Evolutionary conservation across 2,329 filamentous ascomycete species (phyloP).

Genomic region (Sporothrix protearum): DNA sequence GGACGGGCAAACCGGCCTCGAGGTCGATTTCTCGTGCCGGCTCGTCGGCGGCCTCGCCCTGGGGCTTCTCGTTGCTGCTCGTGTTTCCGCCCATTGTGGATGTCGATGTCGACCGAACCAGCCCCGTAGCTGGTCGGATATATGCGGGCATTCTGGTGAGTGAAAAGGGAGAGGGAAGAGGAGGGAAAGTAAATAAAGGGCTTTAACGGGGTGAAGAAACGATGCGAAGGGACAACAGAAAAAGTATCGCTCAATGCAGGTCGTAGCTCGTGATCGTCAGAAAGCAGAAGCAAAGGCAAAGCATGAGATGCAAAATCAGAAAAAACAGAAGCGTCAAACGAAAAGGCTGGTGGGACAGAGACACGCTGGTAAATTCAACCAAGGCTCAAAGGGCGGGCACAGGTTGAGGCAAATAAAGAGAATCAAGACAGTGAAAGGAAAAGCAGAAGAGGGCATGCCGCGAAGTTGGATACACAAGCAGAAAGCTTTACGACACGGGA

Average conservation of each 20-base stretch:
- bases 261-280: background rate
- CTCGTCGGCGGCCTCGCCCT: background rate
- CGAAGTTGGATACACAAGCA: background rate
- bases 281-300: background rate
- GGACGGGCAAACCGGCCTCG: background rate
- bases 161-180: background rate
- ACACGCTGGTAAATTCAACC: background rate
- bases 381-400: background rate
- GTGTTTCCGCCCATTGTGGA: background rate
- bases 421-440: background rate
- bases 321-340: background rate
- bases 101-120: background rate
- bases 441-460: background rate
- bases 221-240: background rate
- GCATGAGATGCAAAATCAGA: background rate
- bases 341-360: constrained; percentile 1
- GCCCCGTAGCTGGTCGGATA: background rate
- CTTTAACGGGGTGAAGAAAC: background rate
- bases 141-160: background rate
- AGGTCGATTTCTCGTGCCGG: constrained; percentile 12
- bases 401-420: background rate
- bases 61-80: constrained; percentile 12
- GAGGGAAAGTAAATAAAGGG: background rate
- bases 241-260: background rate
- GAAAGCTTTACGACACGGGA: background rate